Conservation (phyloP, 768 basidiomycete species). For the Suillus subluteus region DNA sequence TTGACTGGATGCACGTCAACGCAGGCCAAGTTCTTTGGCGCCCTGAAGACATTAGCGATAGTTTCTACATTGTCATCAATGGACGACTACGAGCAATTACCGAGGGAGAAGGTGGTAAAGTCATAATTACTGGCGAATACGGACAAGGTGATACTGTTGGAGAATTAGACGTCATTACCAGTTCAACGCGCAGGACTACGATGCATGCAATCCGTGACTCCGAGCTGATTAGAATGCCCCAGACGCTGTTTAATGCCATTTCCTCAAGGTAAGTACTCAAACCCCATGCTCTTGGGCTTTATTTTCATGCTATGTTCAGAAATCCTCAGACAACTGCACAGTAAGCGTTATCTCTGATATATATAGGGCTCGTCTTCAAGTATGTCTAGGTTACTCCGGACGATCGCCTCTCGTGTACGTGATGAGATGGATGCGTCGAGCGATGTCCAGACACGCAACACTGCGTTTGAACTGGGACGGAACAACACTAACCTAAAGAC, state of each 20-base stretch:
- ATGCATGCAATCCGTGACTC: conserved; percentile 98
- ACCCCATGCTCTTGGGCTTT: background rate
- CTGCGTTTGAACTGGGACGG: conserved; percentile 63
- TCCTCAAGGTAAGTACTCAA: conserved; percentile 64
- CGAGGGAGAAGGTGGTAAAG: conserved; percentile 75
- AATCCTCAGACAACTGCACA: conserved; percentile 87
- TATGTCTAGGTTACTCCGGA: conserved; percentile 64
- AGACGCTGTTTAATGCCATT: conserved; percentile 97
- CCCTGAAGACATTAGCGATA: conserved; percentile 87
- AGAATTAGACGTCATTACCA: conserved; percentile 96
- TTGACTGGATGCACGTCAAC: conserved; percentile 98
- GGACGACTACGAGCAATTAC: conserved; percentile 91
- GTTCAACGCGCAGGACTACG: conserved; percentile 82
- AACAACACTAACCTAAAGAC: conserved; percentile 93
- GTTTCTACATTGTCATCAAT: conserved; percentile 98
- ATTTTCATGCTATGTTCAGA: conserved; percentile 39
- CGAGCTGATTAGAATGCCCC: conserved; percentile 95
- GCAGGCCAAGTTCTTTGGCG: conserved; percentile 96
- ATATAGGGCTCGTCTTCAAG: conserved; percentile 5
- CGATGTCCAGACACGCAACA: conserved; percentile 51
- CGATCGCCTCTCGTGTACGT: conserved; percentile 91
- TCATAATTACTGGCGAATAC: conserved; percentile 88
- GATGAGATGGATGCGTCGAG: conserved; percentile 74
- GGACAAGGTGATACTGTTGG: conserved; percentile 98
- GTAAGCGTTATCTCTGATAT: conserved; percentile 42